Base-by-base conservation (phyloP, 2,329 filamentous ascomycete species). In the Cordyceps fumosorosea region DNA sequence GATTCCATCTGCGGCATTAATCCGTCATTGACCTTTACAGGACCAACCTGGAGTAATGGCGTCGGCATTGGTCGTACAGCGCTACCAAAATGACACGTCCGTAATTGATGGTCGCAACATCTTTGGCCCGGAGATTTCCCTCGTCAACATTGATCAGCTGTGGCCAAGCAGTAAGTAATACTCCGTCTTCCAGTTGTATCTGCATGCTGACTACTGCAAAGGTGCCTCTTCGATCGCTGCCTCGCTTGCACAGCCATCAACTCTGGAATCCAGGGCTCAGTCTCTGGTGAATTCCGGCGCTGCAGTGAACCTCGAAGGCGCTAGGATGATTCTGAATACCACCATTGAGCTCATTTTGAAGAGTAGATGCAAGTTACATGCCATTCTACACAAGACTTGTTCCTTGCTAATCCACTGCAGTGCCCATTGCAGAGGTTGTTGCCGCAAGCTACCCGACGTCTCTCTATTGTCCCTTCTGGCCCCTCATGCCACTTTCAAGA, bases 121-220 rank as follows among this genome's bases (percentile, higher is more conserved):
- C 8, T 69, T 69, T 11, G 68, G 55, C 1, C 66, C 68, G 0
- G 67, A 67, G 22, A 65, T 69, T 24, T 67, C 67, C 5, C 50
- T 69, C 18, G 64, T 68, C 14, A 67, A 65, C 34, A 62, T 65
- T 11, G 64, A 68, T 22, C 64, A 69, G 11, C 62, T 69, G 2
- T 69, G 66, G 67, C 10, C 54, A 3, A 50, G 37, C n/a, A 34
- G 64, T 65, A 24, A 5, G 29, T 20, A 2, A 6, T 4, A 12
- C 22, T 1, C 8, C 6, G 16, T 12, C 6, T 3, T n/a, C 5
- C 11, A 14, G 16, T 29, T 24, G 26, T 12, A 1, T 3, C 3
- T 2, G 26, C 12, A 12, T 14, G 8, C 54, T 56, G 4, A 51
- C 7, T 26, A n/a, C 14, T 40, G 6, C 8, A 45, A 29, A 65